Conservation (phyloP, 176 grass and related monocot genomes). For the Avena eriantha region DNA sequence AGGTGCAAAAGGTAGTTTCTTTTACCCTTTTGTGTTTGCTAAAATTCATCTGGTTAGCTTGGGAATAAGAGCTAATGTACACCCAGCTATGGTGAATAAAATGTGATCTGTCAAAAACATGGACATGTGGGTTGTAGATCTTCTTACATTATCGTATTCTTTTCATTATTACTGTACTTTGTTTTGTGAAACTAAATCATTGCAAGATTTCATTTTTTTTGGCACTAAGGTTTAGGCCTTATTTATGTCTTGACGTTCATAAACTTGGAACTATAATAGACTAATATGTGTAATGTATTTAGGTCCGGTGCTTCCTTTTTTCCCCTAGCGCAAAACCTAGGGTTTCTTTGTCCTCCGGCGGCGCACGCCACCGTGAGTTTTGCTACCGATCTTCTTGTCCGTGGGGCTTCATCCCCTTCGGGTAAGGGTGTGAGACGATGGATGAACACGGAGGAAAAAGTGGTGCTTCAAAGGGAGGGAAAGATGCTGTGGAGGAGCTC, state of each 20-base stretch:
- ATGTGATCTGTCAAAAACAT: conserved; percentile 22
- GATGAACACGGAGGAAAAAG: too few species aligned
- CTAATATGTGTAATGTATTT: background rate
- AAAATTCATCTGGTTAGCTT: conserved; percentile 15
- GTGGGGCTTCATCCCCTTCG: too few species aligned
- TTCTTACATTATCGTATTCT: background rate
- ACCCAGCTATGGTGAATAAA: conserved; percentile 23
- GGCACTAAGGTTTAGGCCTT: background rate
- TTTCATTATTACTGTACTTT: background rate
- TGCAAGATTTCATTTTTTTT: background rate
- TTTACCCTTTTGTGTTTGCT: background rate
- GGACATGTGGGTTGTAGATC: background rate
- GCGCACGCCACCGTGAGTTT: too few species aligned
- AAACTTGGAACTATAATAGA: background rate
- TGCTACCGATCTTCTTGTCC: too few species aligned
- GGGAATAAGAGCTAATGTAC: conserved; percentile 30
- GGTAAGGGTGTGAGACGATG: too few species aligned
- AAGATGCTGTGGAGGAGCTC: too few species aligned
- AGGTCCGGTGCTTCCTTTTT: too few species aligned
- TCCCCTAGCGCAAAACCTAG: too few species aligned
- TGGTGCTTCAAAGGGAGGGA: too few species aligned
- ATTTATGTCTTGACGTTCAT: background rate
- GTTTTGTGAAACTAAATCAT: conserved; percentile 12
- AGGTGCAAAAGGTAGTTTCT: conserved; percentile 16
- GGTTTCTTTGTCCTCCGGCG: too few species aligned